Evolutionary conservation across 768 basidiomycete genomes (phyloP).

Genomic region (Albatrellus ellisii): DNA sequence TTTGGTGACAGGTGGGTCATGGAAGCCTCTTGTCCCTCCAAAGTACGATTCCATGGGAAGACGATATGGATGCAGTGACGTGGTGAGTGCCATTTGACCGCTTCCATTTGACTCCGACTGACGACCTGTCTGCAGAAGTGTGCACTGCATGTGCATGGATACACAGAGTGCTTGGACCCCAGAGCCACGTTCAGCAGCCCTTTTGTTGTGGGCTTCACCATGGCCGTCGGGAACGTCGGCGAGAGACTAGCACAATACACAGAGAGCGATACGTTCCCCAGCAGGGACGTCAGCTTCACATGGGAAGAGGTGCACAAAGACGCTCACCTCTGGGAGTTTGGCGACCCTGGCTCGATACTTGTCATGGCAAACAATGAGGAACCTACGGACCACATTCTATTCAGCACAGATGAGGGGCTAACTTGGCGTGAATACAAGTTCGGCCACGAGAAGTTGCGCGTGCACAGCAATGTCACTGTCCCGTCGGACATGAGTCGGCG

Average conservation of each 20-base stretch:
- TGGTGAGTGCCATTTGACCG: too few relatives aligned
- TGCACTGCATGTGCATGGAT: constrained; percentile 85
- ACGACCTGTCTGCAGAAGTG: too few relatives aligned
- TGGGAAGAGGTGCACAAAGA: constrained; percentile 99
- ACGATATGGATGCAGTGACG: too few relatives aligned
- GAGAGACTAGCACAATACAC: constrained; percentile 66
- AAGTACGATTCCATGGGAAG: too few relatives aligned
- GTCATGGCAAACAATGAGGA: constrained; percentile 94
- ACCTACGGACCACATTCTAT: constrained; percentile 79
- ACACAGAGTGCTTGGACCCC: constrained; percentile 84
- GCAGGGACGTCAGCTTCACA: constrained; percentile 91
- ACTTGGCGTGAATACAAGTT: constrained; percentile 87
- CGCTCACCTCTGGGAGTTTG: constrained; percentile 95
- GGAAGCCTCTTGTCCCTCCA: too few relatives aligned
- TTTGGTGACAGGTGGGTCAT: too few relatives aligned
- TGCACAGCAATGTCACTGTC: constrained; percentile 73
- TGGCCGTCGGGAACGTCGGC: constrained; percentile 96
- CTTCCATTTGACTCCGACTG: too few relatives aligned
- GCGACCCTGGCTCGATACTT: constrained; percentile 90
- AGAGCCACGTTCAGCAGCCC: constrained; percentile 91
- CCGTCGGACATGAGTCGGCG: constrained; percentile 82
- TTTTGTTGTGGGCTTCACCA: constrained; percentile 80
- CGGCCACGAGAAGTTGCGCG: constrained; percentile 54
- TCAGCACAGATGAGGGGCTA: constrained; percentile 80
- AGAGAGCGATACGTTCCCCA: constrained; percentile 91